Percentiles rank a stretch among this genome's conserved stretches.
These are phyloP conservation scores for Ilyonectria mors-panacis DNA, from an alignment of 2,329 filamentous ascomycete species.

Conservation along the genomic window DNA sequence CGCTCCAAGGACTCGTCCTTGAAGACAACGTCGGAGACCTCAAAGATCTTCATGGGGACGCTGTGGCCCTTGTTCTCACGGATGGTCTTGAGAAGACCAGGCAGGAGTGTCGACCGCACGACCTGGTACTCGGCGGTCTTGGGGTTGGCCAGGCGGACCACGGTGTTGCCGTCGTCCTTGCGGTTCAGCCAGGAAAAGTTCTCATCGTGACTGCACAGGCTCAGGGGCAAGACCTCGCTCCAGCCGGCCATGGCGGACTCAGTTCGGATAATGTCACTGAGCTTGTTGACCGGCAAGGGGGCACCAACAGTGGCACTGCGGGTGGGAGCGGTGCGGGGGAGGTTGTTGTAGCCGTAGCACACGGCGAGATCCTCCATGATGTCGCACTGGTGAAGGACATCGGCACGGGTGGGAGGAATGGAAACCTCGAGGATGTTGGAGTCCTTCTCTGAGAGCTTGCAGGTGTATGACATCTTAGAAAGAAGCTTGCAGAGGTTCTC, in stretches of 20 bases:
- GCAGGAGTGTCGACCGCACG: conserved; percentile 87
- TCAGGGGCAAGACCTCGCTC: conserved; percentile 96
- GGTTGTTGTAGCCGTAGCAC: conserved; percentile 96
- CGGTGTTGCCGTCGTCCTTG: conserved; percentile 86
- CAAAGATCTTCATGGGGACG: conserved; percentile 93
- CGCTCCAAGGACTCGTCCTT: conserved; percentile 88
- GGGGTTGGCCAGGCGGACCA: conserved; percentile 89
- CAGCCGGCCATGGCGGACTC: conserved; percentile 96
- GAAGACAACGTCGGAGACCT: conserved; percentile 91
- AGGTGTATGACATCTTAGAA: conserved; percentile 90
- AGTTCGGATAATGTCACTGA: conserved; percentile 88
- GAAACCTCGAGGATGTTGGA: conserved; percentile 83
- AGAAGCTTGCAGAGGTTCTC: conserved; percentile 84
- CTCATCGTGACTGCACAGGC: conserved; percentile 97
- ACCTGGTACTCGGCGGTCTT: conserved; percentile 96
- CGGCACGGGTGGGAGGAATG: conserved; percentile 90
- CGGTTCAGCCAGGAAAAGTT: conserved; percentile 97
- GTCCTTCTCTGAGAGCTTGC: conserved; percentile 79
- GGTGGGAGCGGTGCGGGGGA: conserved; percentile 88
- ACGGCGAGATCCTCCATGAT: conserved; percentile 99
- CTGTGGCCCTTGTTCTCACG: conserved; percentile 92
- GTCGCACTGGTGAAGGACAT: conserved; percentile 96
- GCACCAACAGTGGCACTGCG: conserved; percentile 90
- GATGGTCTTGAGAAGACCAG: conserved; percentile 92
- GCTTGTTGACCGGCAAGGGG: conserved; percentile 92